A percentile compares a stretch with the other conserved stretches of the same genome.
Evolutionary conservation across 495 filamentous ascomycete species (phyloP).

Genomic region (Penicillium canescens): DNA sequence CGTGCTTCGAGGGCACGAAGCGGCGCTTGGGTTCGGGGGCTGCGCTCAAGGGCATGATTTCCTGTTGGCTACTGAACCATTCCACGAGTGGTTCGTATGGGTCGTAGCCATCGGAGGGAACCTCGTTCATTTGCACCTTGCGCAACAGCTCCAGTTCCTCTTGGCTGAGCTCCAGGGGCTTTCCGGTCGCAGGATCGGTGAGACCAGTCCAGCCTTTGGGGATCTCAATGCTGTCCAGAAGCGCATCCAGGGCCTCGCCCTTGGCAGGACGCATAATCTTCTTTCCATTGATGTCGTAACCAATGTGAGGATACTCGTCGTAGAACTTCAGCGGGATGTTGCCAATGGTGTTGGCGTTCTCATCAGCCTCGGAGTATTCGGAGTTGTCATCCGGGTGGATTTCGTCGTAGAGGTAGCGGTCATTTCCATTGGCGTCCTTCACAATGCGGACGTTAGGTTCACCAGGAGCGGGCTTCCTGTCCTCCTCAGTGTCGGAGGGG

Average conservation of each 20-base stretch:
- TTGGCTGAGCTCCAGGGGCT: constrained; percentile 81
- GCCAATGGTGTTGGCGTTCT: constrained; percentile 85
- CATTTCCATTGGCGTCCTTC: constrained; percentile 71
- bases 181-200: constrained; percentile 88
- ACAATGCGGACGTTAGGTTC: constrained; percentile 49
- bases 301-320: constrained; percentile 96
- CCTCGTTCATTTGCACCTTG: constrained; percentile 88
- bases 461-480: constrained; percentile 11
- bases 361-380: constrained; percentile 84
- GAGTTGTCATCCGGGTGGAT: constrained; percentile 96
- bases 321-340: constrained; percentile 94
- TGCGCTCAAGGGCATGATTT: constrained; percentile 91
- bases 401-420: constrained; percentile 77
- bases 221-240: constrained; percentile 95
- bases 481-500: constrained; percentile 45
- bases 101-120: constrained; percentile 84
- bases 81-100: constrained; percentile 91
- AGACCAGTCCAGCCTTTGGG: constrained; percentile 97
- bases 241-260: constrained; percentile 88
- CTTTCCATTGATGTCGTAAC: constrained; percentile 98
- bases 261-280: constrained; percentile 95
- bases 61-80: constrained; percentile 86
- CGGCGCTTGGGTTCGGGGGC: constrained; percentile 95
- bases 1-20: constrained; percentile 97
- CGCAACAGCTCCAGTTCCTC: constrained; percentile 87